These are phyloP conservation scores for Parsonsia alboflavescens DNA, from an alignment of 257 asterid genomes.

Conservation along the genomic window DNA sequence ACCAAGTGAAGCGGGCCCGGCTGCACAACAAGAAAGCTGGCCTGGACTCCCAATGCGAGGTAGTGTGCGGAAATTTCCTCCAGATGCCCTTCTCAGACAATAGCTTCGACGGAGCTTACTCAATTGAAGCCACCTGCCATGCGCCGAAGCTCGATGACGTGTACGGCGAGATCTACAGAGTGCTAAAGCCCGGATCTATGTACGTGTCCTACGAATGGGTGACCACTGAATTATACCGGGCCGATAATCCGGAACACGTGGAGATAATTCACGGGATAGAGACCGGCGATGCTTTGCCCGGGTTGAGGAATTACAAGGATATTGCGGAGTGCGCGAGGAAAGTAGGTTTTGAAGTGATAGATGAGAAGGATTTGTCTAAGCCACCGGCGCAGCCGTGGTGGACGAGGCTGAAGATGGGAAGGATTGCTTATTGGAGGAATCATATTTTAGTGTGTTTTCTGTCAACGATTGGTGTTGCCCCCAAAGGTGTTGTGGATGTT, in stretches of 20 bases:
- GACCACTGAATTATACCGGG: constrained; percentile 60
- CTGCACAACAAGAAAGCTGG: constrained; percentile 69
- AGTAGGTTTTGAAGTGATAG: constrained; percentile 48
- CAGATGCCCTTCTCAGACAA: constrained; percentile 61
- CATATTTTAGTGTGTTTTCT: constrained; percentile 56
- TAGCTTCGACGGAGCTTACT: constrained; percentile 73
- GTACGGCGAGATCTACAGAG: constrained; percentile 71
- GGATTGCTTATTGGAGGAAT: constrained; percentile 83
- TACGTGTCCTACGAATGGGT: constrained; percentile 86
- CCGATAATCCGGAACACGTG: constrained; percentile 29
- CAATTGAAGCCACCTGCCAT: constrained; percentile 79
- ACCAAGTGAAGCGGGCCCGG: constrained; percentile 65
- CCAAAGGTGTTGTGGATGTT: constrained; percentile 36
- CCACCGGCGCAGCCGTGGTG: constrained; percentile 79
- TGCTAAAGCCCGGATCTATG: constrained; percentile 56
- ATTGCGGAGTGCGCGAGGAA: constrained; percentile 24
- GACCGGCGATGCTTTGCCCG: constrained; percentile 32
- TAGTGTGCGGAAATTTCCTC: constrained; percentile 73
- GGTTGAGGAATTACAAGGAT: constrained; percentile 27
- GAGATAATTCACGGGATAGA: constrained; percentile 28
- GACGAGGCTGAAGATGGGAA: constrained; percentile 76
- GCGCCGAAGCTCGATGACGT: constrained; percentile 73
- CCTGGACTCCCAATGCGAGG: constrained; percentile 55
- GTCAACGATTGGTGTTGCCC: constrained; percentile 59
- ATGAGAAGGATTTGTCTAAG: constrained; percentile 65